These are phyloP conservation scores for Eurotiales sp. DNA, from an alignment of 2,329 filamentous ascomycete species.

Conservation along the genomic window DNA sequence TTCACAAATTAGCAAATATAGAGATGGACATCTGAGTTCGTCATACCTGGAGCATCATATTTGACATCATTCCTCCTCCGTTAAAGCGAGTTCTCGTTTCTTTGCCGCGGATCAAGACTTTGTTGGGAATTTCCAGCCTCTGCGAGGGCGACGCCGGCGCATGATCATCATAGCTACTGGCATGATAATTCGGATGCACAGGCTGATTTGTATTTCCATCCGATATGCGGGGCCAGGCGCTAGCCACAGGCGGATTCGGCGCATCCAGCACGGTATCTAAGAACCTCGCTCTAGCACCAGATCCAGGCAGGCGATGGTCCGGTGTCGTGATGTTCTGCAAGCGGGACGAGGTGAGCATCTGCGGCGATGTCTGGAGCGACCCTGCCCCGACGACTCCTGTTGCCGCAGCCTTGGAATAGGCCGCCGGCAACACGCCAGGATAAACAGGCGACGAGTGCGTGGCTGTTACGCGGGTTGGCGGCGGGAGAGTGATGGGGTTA, in stretches of 20 bases:
- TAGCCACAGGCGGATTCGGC: constrained; percentile 6
- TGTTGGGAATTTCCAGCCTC: constrained; percentile 30
- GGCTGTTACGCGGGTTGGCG: constrained; percentile 5
- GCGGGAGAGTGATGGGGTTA: constrained; percentile 10
- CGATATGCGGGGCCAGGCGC: not conserved
- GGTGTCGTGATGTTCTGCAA: not conserved
- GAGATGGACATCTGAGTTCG: not conserved
- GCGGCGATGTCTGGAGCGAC: not conserved
- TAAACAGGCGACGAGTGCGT: constrained; percentile 1
- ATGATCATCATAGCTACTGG: constrained; percentile 16
- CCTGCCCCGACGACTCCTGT: not conserved
- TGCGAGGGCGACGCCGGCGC: constrained; percentile 26
- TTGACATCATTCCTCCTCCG: constrained; percentile 38
- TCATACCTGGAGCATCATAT: constrained; percentile 36
- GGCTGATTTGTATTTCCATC: not conserved
- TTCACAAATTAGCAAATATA: not conserved
- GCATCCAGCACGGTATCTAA: constrained; percentile 15
- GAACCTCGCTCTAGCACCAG: constrained; percentile 11
- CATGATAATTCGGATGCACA: constrained; percentile 11
- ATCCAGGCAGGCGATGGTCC: constrained; percentile 1
- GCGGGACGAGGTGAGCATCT: not conserved
- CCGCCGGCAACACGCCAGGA: not conserved
- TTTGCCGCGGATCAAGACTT: constrained; percentile 34
- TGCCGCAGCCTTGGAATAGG: not conserved
- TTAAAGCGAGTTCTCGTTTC: constrained; percentile 41